Conservation (phyloP, 331 rosid species). For the Cydonia oblonga region DNA sequence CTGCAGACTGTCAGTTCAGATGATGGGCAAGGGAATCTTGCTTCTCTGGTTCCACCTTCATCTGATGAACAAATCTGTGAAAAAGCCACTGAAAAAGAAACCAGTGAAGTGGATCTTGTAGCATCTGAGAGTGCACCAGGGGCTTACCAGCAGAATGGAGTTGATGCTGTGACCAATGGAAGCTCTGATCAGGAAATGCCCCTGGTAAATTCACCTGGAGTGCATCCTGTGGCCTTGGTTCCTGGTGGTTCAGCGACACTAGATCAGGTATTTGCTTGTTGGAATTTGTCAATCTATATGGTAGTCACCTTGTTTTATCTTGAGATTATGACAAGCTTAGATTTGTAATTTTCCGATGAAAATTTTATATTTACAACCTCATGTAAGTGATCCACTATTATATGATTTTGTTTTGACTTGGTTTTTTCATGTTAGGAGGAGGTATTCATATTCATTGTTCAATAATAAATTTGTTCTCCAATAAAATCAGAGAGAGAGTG, state of each 20-base stretch:
- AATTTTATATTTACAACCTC: neutral
- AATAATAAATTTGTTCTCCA: neutral
- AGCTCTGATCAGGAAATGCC: slow-evolving; percentile 22
- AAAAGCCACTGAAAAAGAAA: slow-evolving; percentile 11
- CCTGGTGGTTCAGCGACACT: slow-evolving; percentile 1
- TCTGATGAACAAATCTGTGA: slow-evolving; percentile 12
- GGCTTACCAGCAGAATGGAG: slow-evolving; percentile 30
- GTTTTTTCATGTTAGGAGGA: neutral
- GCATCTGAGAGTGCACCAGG: slow-evolving; percentile 17
- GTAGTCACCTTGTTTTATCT: neutral
- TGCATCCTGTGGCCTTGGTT: slow-evolving; percentile 15
- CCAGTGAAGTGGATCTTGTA: slow-evolving; percentile 18
- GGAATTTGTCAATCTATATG: neutral
- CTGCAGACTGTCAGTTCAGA: slow-evolving; percentile 16
- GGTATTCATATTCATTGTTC: neutral
- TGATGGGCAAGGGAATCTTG: slow-evolving; percentile 1
- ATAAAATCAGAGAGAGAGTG: neutral
- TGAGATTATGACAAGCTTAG: neutral
- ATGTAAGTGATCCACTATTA: neutral
- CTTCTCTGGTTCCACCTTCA: slow-evolving; percentile 15
- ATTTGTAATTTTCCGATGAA: neutral
- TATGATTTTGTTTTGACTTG: neutral
- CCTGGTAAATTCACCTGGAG: slow-evolving; percentile 11
- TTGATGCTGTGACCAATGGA: slow-evolving; percentile 11
- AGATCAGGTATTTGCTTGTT: slow-evolving; percentile 22